Percentiles rank a stretch among this genome's conserved stretches.
Conservation (phyloP, 148 eudicot genomes). For the Amaranthus cruentus region DNA sequence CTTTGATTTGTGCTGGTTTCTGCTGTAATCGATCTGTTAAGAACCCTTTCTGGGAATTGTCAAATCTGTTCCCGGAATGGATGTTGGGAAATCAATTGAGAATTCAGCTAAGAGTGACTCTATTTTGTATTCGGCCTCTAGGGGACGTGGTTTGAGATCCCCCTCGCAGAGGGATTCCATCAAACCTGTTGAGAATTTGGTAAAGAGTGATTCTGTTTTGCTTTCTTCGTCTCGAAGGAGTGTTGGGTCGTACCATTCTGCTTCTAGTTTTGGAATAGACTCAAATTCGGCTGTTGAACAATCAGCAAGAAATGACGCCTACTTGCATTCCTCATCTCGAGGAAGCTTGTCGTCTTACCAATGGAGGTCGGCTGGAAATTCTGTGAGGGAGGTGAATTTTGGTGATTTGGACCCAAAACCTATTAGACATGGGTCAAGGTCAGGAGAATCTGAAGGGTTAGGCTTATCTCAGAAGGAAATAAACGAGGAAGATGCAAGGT, state of each 20-base stretch:
- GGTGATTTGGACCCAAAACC: slow-evolving; percentile 52
- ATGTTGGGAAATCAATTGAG: slow-evolving; percentile 29
- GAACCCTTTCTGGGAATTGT: slow-evolving; percentile 20
- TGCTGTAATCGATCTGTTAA: slow-evolving; percentile 31
- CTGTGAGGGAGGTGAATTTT: slow-evolving; percentile 55
- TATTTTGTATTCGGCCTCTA: slow-evolving; percentile 34
- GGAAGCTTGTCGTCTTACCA: slow-evolving; percentile 47
- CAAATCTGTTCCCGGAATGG: slow-evolving; percentile 38
- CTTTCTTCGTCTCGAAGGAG: slow-evolving; percentile 27
- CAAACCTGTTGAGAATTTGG: slow-evolving; percentile 22
- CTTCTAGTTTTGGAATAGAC: slow-evolving; percentile 19
- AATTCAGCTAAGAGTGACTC: slow-evolving; percentile 28
- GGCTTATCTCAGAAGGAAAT: slow-evolving; percentile 76
- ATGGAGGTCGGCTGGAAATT: slow-evolving; percentile 39
- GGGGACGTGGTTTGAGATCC: slow-evolving; percentile 26
- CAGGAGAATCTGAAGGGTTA: slow-evolving; percentile 58
- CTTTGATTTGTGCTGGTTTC: slow-evolving; percentile 33
- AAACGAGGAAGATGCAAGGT: slow-evolving; percentile 80
- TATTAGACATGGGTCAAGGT: slow-evolving; percentile 64
- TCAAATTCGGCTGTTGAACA: slow-evolving; percentile 25
- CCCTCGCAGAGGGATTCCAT: slow-evolving; percentile 13
- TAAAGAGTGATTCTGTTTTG: slow-evolving; percentile 23
- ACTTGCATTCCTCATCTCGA: slow-evolving; percentile 32
- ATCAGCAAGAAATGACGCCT: slow-evolving; percentile 22
- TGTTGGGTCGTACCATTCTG: slow-evolving; percentile 22